Conservation (phyloP, 2,329 filamentous ascomycete genomes). For the Knufia fluminis region DNA sequence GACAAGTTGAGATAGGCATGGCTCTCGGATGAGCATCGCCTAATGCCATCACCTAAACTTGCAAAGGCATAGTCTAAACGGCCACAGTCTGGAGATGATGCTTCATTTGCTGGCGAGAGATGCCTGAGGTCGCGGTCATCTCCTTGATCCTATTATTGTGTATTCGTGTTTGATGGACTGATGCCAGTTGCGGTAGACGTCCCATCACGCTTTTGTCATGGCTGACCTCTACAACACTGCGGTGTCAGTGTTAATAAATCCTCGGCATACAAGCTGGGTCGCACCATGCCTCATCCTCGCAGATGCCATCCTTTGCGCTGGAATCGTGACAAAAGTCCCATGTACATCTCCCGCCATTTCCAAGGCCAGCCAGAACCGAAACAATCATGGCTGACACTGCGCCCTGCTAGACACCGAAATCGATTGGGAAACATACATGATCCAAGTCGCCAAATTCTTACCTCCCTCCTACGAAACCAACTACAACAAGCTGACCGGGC, state of each 20-base stretch:
- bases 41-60: neutral
- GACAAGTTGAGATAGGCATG: neutral
- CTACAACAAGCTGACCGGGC: slow-evolving; percentile 75
- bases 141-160: neutral
- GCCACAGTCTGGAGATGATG: too few relatives aligned
- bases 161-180: too few relatives aligned
- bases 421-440: slow-evolving; percentile 95
- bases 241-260: slow-evolving; percentile 41
- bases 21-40: neutral
- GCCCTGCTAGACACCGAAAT: slow-evolving; percentile 77
- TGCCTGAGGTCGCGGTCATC: neutral
- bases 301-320: slow-evolving; percentile 61
- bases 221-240: neutral
- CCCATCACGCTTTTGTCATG: too few relatives aligned
- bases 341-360: slow-evolving; percentile 48
- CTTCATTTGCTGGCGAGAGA: neutral
- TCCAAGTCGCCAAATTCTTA: slow-evolving; percentile 72
- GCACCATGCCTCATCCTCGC: slow-evolving; percentile 56
- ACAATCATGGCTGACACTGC: neutral
- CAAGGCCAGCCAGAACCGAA: slow-evolving; percentile 37
- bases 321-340: slow-evolving; percentile 72
- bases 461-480: slow-evolving; percentile 64
- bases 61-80: neutral
- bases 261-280: slow-evolving; percentile 53
- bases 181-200: too few relatives aligned